These are phyloP conservation scores for Plasmodium ovale DNA, from an alignment of 169 alveolate genomes.

Conservation along the genomic window DNA sequence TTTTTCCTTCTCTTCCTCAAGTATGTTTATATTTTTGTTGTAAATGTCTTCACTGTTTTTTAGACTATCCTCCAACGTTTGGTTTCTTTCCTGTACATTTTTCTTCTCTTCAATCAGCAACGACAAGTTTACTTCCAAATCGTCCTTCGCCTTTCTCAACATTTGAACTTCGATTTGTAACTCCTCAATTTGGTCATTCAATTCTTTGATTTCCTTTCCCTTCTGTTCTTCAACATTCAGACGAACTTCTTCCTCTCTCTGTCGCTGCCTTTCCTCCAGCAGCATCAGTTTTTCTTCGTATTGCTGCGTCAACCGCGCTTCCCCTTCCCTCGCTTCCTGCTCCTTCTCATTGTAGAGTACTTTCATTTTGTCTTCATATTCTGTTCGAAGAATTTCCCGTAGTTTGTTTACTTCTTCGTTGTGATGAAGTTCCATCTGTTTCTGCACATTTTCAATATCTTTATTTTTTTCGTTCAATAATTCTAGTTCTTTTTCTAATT, in stretches of 20 bases:
- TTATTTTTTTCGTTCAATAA: background rate
- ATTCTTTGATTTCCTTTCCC: conserved; percentile 9
- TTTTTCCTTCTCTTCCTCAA: conserved; percentile 41
- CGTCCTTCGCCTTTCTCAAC: conserved; percentile 20
- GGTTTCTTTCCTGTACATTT: conserved; percentile 16
- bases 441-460: conserved; percentile 1
- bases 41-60: conserved; percentile 58
- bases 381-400: background rate
- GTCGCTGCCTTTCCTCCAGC: background rate
- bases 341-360: background rate
- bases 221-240: background rate
- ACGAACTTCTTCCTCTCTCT: conserved; percentile 11
- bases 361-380: conserved; percentile 12
- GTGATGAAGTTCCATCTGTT: conserved; percentile 11
- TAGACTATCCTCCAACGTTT: conserved; percentile 59
- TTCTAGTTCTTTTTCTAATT: background rate
- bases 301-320: background rate
- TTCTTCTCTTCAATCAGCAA: conserved; percentile 56
- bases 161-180: conserved; percentile 12
- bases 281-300: conserved; percentile 34
- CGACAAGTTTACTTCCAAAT: conserved; percentile 34
- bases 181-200: conserved; percentile 24
- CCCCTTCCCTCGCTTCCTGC: background rate
- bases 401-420: conserved; percentile 3
- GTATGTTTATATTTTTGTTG: conserved; percentile 12